A percentile compares a stretch with the other conserved stretches of the same genome.
Conservation (phyloP, 768 basidiomycete species). For the Leccinum pellstonianum region DNA sequence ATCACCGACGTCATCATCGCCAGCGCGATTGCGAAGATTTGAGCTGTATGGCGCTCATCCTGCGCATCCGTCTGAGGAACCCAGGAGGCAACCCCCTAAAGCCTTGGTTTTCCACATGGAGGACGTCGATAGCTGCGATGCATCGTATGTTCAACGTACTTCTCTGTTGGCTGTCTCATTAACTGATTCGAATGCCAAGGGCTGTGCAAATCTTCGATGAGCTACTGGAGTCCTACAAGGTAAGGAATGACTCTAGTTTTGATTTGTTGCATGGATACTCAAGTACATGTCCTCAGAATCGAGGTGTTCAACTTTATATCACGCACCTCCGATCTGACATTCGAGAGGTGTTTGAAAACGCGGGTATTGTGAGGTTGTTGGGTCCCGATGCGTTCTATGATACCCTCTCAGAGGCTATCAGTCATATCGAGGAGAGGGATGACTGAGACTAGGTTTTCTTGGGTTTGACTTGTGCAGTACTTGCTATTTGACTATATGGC, state of each 20-base stretch:
- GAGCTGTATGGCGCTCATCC: slow-evolving; percentile 83
- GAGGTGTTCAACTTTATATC: slow-evolving; percentile 45
- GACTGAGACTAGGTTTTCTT: slow-evolving; percentile 5
- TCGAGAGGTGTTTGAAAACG: slow-evolving; percentile 40
- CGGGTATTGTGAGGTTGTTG: slow-evolving; percentile 42
- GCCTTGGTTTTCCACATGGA: slow-evolving; percentile 90
- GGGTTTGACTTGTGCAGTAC: not conserved
- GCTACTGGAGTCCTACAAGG: slow-evolving; percentile 74
- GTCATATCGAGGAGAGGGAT: slow-evolving; percentile 32
- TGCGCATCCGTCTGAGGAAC: slow-evolving; percentile 88
- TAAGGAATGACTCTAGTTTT: slow-evolving; percentile 23
- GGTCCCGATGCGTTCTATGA: slow-evolving; percentile 46
- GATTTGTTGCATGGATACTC: not conserved
- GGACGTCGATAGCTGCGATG: slow-evolving; percentile 89
- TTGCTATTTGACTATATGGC: not conserved
- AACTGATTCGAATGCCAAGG: slow-evolving; percentile 37
- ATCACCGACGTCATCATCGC: slow-evolving; percentile 2
- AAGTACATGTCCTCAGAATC: slow-evolving; percentile 30
- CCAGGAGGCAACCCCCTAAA: slow-evolving; percentile 67
- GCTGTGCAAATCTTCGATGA: slow-evolving; percentile 85
- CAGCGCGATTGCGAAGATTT: slow-evolving; percentile 77
- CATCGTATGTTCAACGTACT: slow-evolving; percentile 62
- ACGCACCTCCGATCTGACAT: slow-evolving; percentile 43
- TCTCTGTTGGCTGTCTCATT: not conserved
- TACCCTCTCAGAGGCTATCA: slow-evolving; percentile 44